Evolutionary conservation across 2,329 filamentous ascomycete genomes (phyloP).

Genomic region (Polytolypa hystricis): DNA sequence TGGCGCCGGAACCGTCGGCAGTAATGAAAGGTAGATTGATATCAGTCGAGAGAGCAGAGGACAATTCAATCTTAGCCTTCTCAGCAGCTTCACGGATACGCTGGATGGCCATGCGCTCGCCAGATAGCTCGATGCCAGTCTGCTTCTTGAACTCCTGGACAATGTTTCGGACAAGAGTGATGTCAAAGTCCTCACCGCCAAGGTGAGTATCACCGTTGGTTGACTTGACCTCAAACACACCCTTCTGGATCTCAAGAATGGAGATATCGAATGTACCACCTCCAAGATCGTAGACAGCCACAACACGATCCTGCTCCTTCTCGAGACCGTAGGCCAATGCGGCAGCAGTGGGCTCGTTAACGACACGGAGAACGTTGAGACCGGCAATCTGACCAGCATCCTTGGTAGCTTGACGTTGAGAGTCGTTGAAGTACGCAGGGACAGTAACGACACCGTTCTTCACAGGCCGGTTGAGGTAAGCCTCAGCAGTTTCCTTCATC

Average conservation of each 20-base stretch:
- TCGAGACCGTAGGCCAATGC: slow-evolving; percentile 93
- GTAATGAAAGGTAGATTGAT: slow-evolving; percentile 99
- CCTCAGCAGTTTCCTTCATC: slow-evolving; percentile 98
- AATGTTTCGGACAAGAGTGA: slow-evolving; percentile 83
- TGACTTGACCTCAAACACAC: slow-evolving; percentile 97
- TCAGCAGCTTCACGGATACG: slow-evolving; percentile 97
- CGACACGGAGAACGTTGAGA: slow-evolving; percentile 91
- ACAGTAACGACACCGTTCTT: slow-evolving; percentile 97
- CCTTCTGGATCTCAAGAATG: slow-evolving; percentile 91
- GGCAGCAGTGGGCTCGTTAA: slow-evolving; percentile 95
- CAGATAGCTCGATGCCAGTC: slow-evolving; percentile 76
- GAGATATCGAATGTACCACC: slow-evolving; percentile 99
- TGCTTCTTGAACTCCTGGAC: slow-evolving; percentile 96
- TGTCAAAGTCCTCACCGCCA: slow-evolving; percentile 97
- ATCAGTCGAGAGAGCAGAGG: slow-evolving; percentile 86
- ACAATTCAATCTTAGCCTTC: slow-evolving; percentile 99
- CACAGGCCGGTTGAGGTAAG: slow-evolving; percentile 77
- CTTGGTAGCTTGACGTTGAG: slow-evolving; percentile 95
- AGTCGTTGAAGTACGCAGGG: slow-evolving; percentile 97
- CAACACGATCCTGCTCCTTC: slow-evolving; percentile 80
- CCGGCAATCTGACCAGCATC: slow-evolving; percentile 94
- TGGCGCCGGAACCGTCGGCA: slow-evolving; percentile 85
- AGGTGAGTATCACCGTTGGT: slow-evolving; percentile 98
- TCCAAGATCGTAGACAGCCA: slow-evolving; percentile 95
- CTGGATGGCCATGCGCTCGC: slow-evolving; percentile 96